These are phyloP conservation scores for Pueraria montana DNA, from an alignment of 306 rosid genomes.

Conservation along the genomic window DNA sequence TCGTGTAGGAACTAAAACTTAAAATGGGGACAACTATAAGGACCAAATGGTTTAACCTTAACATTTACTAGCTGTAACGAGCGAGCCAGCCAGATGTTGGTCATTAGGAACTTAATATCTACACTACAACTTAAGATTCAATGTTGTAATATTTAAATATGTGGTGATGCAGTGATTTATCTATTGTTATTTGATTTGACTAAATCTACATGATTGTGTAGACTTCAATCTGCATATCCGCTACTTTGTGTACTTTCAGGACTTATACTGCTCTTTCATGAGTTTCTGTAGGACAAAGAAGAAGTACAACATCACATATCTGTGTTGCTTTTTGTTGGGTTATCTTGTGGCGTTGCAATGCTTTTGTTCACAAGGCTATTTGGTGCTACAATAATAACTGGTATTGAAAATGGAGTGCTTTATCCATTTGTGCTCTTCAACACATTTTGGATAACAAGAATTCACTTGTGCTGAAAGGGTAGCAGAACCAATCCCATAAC, in stretches of 20 bases:
- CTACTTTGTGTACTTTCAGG: constrained; percentile 28
- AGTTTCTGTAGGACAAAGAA: constrained; percentile 74
- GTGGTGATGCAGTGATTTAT: constrained; percentile 15
- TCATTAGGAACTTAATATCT: constrained; percentile 24
- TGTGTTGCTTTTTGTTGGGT: constrained; percentile 82
- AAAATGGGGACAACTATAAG: not conserved
- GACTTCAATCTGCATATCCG: constrained; percentile 19
- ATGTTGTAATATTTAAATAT: constrained; percentile 3
- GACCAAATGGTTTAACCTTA: not conserved
- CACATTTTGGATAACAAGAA: constrained; percentile 32
- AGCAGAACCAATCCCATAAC: constrained; percentile 45
- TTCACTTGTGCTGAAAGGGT: constrained; percentile 38
- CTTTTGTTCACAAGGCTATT: constrained; percentile 76
- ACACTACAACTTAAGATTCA: constrained; percentile 11
- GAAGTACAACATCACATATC: constrained; percentile 79
- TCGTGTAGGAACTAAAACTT: not conserved
- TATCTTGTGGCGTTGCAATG: constrained; percentile 83
- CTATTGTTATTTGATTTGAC: constrained; percentile 1
- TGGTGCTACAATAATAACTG: constrained; percentile 77
- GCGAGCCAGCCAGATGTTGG: not conserved
- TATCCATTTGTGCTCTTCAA: constrained; percentile 36
- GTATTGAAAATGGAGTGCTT: constrained; percentile 59
- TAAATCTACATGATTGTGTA: constrained; percentile 9
- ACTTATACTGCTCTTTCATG: constrained; percentile 22
- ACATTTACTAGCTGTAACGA: not conserved